Evolutionary conservation across 2,329 filamentous ascomycete species (phyloP).

Genomic region (Penicillium sp.): DNA sequence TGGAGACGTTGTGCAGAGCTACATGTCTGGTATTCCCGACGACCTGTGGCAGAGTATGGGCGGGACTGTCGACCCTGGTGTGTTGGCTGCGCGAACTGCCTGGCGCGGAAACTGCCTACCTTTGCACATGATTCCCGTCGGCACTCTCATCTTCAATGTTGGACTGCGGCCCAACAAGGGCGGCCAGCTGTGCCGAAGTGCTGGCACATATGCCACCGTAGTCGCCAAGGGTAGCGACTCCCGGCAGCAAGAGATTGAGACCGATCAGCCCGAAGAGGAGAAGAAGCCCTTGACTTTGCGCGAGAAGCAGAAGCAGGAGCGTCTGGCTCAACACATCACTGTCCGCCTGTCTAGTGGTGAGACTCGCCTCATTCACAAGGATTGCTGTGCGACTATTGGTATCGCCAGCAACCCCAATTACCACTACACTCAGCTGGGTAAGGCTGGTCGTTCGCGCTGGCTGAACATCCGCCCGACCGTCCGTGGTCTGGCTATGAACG

Average conservation of each 20-base stretch:
- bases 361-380: slow-evolving; percentile 81
- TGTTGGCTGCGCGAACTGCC: slow-evolving; percentile 90
- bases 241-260: slow-evolving; percentile 58
- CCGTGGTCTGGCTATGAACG: slow-evolving; percentile 98
- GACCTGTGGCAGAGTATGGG: slow-evolving; percentile 91
- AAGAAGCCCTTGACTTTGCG: slow-evolving; percentile 40
- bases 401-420: slow-evolving; percentile 91
- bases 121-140: slow-evolving; percentile 91
- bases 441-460: slow-evolving; percentile 92
- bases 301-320: slow-evolving; percentile 49
- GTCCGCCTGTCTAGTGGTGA: slow-evolving; percentile 91
- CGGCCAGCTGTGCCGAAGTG: slow-evolving; percentile 91
- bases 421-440: slow-evolving; percentile 88
- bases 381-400: slow-evolving; percentile 93
- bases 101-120: slow-evolving; percentile 94
- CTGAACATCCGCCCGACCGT: slow-evolving; percentile 93
- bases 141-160: slow-evolving; percentile 90
- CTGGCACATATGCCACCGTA: slow-evolving; percentile 87
- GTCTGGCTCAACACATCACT: slow-evolving; percentile 76
- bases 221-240: slow-evolving; percentile 77
- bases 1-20: slow-evolving; percentile 91
- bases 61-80: slow-evolving; percentile 88
- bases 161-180: slow-evolving; percentile 71
- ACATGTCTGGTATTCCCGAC: slow-evolving; percentile 82
- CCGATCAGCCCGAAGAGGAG: slow-evolving; percentile 47